Conservation (phyloP, 2,329 filamentous ascomycete genomes). For the Hyphodiscus sp. region DNA sequence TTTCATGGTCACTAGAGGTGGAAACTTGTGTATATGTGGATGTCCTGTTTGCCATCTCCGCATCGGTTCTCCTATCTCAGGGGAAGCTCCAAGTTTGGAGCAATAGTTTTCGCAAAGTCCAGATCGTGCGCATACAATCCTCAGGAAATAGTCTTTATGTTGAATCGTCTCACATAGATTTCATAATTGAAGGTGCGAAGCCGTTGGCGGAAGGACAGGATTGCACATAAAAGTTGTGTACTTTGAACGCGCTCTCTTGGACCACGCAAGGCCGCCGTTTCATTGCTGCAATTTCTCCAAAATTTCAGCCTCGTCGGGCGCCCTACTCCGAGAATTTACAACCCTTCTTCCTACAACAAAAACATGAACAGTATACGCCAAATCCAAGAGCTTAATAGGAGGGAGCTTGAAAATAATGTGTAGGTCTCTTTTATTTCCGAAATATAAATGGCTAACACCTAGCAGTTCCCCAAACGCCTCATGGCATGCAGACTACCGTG, state of each 20-base stretch:
- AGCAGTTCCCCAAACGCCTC: conserved; percentile 74
- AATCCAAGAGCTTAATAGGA: conserved; percentile 88
- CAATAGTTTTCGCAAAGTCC: conserved; percentile 5
- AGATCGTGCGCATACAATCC: not conserved
- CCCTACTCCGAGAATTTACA: not conserved
- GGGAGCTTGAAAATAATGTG: conserved; percentile 85
- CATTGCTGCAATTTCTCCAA: not conserved
- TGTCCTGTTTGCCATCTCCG: conserved; percentile 26
- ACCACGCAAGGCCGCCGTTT: not conserved
- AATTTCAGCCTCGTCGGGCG: conserved; percentile 7
- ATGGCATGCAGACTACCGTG: conserved; percentile 96
- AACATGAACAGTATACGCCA: conserved; percentile 91
- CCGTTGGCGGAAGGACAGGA: not conserved
- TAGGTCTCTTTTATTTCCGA: conserved; percentile 36
- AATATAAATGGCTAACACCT: conserved; percentile 9
- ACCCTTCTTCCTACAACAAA: conserved; percentile 5
- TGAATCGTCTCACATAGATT: not conserved
- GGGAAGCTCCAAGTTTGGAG: conserved; percentile 6
- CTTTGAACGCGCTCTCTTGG: not conserved
- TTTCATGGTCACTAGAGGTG: conserved; percentile 46
- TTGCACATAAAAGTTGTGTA: conserved; percentile 13
- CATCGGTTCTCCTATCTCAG: conserved; percentile 17
- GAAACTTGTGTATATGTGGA: conserved; percentile 47
- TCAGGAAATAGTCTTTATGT: not conserved
- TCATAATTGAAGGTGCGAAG: not conserved